Percentiles rank a stretch among this genome's conserved stretches.
Evolutionary conservation across 768 basidiomycete genomes (phyloP).

Genomic region (Mycena alexandri): DNA sequence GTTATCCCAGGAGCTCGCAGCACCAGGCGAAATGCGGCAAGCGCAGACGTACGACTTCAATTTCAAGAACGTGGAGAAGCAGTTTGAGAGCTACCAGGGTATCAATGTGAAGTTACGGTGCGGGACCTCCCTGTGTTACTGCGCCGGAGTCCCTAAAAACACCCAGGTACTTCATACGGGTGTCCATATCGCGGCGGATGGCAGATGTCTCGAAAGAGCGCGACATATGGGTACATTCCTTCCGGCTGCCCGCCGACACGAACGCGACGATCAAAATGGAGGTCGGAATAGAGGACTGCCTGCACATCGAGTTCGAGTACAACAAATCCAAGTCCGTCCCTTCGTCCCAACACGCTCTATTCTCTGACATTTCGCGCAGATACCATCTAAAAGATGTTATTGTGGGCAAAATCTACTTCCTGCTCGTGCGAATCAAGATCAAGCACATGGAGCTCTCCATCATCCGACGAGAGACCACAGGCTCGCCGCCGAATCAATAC

Average conservation of each 20-base stretch:
- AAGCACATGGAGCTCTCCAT: slow-evolving; percentile 99
- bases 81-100: slow-evolving; percentile 97
- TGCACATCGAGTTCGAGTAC: slow-evolving; percentile 99
- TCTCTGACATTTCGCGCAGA: slow-evolving; percentile 55
- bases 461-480: slow-evolving; percentile 97
- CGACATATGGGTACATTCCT: slow-evolving; percentile 98
- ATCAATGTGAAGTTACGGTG: slow-evolving; percentile 98
- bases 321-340: slow-evolving; percentile 95
- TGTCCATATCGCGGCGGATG: slow-evolving; percentile 91
- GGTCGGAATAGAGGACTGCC: slow-evolving; percentile 98
- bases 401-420: slow-evolving; percentile 99
- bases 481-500: slow-evolving; percentile 98
- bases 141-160: slow-evolving; percentile 1
- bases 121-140: slow-evolving; percentile 39
- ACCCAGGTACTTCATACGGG: slow-evolving; percentile 89
- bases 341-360: background rate
- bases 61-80: slow-evolving; percentile 99
- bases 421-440: slow-evolving; percentile 98
- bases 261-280: slow-evolving; percentile 99
- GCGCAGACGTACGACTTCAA: slow-evolving; percentile 97
- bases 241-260: slow-evolving; percentile 97
- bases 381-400: slow-evolving; percentile 99
- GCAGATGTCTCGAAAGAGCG: slow-evolving; percentile 94
- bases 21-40: slow-evolving; percentile 96
- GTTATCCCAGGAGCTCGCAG: slow-evolving; percentile 92